These are phyloP conservation scores for Melaleuca quinquenervia DNA, from an alignment of 345 rosid genomes.

Conservation along the genomic window DNA sequence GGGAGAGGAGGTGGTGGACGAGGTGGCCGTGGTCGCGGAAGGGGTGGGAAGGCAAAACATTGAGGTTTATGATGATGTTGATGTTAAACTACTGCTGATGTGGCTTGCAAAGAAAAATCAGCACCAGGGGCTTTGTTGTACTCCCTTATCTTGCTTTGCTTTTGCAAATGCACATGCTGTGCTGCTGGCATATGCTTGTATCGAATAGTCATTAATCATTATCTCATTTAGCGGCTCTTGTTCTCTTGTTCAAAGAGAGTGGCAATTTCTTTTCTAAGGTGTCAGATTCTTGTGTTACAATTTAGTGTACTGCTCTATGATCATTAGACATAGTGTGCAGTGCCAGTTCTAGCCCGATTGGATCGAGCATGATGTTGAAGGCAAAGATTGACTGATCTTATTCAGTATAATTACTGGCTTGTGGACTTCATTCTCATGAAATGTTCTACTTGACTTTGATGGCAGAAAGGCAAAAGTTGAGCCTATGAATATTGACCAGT, in stretches of 20 bases:
- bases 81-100: not conserved
- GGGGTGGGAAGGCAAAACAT: constrained; percentile 24
- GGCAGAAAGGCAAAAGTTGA: not conserved
- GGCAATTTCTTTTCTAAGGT: not conserved
- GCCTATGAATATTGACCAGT: not conserved
- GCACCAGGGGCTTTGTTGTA: not conserved
- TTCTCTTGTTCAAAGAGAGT: not conserved
- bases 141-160: not conserved
- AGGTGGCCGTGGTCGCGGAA: constrained; percentile 37
- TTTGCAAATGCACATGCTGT: not conserved
- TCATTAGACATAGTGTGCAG: not conserved
- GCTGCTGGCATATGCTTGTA: not conserved
- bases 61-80: not conserved
- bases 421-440: not conserved
- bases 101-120: not conserved
- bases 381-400: not conserved
- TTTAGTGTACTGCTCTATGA: not conserved
- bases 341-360: not conserved
- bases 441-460: not conserved
- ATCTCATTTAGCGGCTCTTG: not conserved
- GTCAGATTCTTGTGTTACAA: not conserved
- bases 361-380: not conserved
- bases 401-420: not conserved
- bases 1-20: constrained; percentile 44
- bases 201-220: not conserved